Base-by-base conservation (phyloP, 176 grass and related monocot species). In the Oryza glumipatula region DNA sequence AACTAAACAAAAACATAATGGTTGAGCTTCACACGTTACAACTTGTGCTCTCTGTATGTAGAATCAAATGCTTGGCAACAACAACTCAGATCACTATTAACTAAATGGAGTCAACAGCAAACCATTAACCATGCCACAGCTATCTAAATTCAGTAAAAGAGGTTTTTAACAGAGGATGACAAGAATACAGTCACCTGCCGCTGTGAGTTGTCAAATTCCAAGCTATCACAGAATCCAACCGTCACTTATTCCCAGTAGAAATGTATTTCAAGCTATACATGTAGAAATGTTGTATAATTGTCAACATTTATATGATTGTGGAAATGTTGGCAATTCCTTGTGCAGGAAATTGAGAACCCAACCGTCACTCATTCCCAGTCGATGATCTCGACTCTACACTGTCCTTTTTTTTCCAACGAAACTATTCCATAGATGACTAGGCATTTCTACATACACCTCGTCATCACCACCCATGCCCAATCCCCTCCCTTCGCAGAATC, bases 361-460 rank as follows among this genome's bases (percentile, higher is more conserved):
- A 9, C 21, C 19, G 7, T 61, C 21, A n/a, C 7, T 61, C 56
- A n/a, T 3, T 2, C 19, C 21, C 0, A 3, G 7, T 61, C 1
- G 2, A 61, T 61, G 56, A 61, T n/a, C 56, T 61, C 56, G 21
- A 61, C 21, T 22, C 21, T 61, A 61, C 5, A 54, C 51, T 16
- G 15, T 54, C 16, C 16, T 1, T 17, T 30, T 26, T 26, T 54
- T 22, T 21, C 56, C 56, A 61, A 61, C 21, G 0, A 61, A 3
- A 61, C 21, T 54, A 54, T 61, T 7, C 21, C 21, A 61, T 61
- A 7, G 10, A 21, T 4, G 21, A 12, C 1, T 23, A 48, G 7
- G 32, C 11, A 84, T 83, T 74, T 74, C 39, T 66, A 66, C 81
- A 83, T 8, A 49, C 28, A 83, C 41, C 7, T 58, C 0, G 30